Percentiles rank a stretch among this genome's conserved stretches.
phyloP scores from a whole-genome alignment of 345 rosid species.

The Schrenkiella parvula region DNA sequence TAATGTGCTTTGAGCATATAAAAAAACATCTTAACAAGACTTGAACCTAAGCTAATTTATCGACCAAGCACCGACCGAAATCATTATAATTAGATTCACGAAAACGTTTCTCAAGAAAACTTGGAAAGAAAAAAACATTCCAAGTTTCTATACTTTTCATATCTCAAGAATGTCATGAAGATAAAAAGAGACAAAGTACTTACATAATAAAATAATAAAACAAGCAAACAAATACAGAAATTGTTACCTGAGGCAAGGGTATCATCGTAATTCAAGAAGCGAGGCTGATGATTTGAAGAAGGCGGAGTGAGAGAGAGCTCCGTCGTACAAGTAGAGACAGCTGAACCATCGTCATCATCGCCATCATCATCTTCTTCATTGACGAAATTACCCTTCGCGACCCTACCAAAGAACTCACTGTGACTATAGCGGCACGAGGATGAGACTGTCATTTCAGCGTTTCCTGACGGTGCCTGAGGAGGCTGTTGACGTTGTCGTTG shows the following conservation, averaged over 20 bases:
- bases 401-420: constrained; percentile 1
- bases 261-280: constrained; percentile 17
- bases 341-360: constrained; percentile 18
- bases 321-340: constrained; percentile 32
- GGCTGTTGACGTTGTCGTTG: constrained; percentile 23
- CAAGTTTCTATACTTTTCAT: constrained; percentile 7
- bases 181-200: neutral
- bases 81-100: constrained; percentile 6
- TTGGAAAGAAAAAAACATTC: constrained; percentile 8
- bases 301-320: constrained; percentile 37
- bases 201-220: neutral
- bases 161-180: constrained; percentile 5
- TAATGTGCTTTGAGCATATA: neutral
- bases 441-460: constrained; percentile 16
- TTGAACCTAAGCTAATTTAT: neutral
- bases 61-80: constrained; percentile 22
- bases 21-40: neutral
- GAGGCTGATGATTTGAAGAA: constrained; percentile 18
- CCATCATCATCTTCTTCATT: constrained; percentile 11
- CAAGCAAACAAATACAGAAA: neutral
- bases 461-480: neutral
- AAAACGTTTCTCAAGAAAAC: constrained; percentile 19
- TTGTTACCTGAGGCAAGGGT: constrained; percentile 30
- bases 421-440: constrained; percentile 11
- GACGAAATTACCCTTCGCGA: constrained; percentile 4